Evolutionary conservation across 2,329 filamentous ascomycete species (phyloP).

Genomic region (Penicillium sp.): DNA sequence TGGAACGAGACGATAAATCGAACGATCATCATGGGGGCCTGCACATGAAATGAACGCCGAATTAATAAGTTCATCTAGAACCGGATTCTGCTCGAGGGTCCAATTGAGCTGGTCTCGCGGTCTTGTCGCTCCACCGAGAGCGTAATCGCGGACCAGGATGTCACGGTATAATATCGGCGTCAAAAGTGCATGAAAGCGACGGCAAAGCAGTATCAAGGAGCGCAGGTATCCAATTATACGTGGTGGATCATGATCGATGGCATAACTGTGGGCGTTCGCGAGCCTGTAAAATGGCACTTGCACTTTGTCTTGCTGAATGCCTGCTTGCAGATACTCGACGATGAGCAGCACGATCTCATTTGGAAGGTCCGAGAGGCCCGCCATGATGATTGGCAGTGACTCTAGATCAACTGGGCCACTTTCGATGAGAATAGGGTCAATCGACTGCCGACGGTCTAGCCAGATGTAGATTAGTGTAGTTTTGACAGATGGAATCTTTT

Average conservation of each 20-base stretch:
- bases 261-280: background rate
- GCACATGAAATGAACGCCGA: slow-evolving; percentile 4
- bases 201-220: slow-evolving; percentile 2
- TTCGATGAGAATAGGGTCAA: background rate
- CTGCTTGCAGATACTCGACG: slow-evolving; percentile 4
- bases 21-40: background rate
- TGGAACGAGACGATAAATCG: background rate
- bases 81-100: background rate
- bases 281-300: slow-evolving; percentile 1
- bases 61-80: slow-evolving; percentile 1
- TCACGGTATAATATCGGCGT: slow-evolving; percentile 6
- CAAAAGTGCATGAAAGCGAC: slow-evolving; percentile 1
- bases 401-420: background rate
- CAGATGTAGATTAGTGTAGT: background rate
- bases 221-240: slow-evolving; percentile 1
- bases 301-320: background rate
- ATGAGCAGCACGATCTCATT: slow-evolving; percentile 6
- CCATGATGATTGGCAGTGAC: slow-evolving; percentile 1
- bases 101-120: slow-evolving; percentile 1
- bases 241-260: background rate
- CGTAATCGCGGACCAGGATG: background rate
- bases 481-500: background rate
- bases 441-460: background rate
- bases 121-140: background rate
- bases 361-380: slow-evolving; percentile 8